Conservation (phyloP, 495 filamentous ascomycete species). For the Tetracladium marchalianum region DNA sequence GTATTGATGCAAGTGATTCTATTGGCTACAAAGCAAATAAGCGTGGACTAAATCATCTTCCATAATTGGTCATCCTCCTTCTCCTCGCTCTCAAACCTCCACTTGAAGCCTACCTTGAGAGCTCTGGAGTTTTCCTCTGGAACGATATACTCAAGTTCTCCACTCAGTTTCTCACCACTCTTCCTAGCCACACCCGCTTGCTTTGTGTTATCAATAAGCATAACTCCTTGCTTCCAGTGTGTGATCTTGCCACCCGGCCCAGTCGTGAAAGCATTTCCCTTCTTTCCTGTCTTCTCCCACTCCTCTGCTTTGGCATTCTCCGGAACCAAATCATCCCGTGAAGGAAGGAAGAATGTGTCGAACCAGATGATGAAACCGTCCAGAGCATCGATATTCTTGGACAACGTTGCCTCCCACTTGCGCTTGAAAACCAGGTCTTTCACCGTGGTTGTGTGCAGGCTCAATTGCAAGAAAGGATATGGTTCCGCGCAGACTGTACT, state of each 20-base stretch:
- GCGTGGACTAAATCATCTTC: conserved; percentile 20
- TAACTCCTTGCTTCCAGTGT: conserved; percentile 80
- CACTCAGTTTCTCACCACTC: conserved; percentile 27
- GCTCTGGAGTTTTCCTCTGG: conserved; percentile 39
- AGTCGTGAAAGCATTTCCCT: conserved; percentile 59
- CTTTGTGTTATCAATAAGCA: conserved; percentile 30
- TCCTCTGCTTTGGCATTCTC: conserved; percentile 30
- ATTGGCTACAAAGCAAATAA: background rate
- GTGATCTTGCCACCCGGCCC: conserved; percentile 69
- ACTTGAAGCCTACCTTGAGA: conserved; percentile 32
- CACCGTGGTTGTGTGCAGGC: conserved; percentile 44
- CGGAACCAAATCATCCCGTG: conserved; percentile 31
- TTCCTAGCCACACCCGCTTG: conserved; percentile 19
- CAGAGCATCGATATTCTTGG: conserved; percentile 45
- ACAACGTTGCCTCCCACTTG: conserved; percentile 42
- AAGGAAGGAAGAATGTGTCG: conserved; percentile 65
- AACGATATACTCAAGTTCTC: conserved; percentile 35
- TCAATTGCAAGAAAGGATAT: conserved; percentile 45
- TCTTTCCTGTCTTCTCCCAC: conserved; percentile 28
- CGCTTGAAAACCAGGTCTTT: conserved; percentile 48
- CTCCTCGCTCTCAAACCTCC: conserved; percentile 23
- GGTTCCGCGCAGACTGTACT: conserved; percentile 34
- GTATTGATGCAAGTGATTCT: too few species aligned
- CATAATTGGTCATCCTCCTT: conserved; percentile 32
- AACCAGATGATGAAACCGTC: conserved; percentile 74